A percentile compares a stretch with the other conserved stretches of the same genome.
These are phyloP conservation scores for Tylopilus balloui DNA, from an alignment of 768 basidiomycete genomes.

Conservation along the genomic window DNA sequence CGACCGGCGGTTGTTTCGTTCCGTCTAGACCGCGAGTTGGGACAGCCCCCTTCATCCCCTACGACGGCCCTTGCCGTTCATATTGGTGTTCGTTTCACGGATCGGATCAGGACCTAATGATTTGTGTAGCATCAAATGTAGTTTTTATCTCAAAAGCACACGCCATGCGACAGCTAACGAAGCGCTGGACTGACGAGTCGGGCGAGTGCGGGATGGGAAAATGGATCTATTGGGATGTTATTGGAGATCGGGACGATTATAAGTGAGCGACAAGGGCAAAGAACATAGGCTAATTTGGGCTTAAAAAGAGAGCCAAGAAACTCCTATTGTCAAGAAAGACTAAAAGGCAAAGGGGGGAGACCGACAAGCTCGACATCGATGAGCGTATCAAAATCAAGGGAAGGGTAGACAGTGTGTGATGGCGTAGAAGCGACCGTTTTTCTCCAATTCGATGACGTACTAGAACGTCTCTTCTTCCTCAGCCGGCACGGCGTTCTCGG, in stretches of 20 bases:
- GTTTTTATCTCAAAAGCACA: conserved; percentile 21
- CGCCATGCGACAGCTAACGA: conserved; percentile 1
- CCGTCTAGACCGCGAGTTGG: conserved; percentile 36
- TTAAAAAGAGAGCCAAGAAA: not conserved
- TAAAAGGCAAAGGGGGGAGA: conserved; percentile 5
- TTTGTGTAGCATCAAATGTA: conserved; percentile 27
- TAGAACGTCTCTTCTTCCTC: conserved; percentile 85
- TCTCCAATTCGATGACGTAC: conserved; percentile 14
- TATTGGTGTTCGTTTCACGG: conserved; percentile 4
- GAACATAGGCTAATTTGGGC: conserved; percentile 20
- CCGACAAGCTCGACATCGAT: conserved; percentile 13
- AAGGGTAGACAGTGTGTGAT: conserved; percentile 7
- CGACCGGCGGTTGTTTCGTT: conserved; percentile 39
- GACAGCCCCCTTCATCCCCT: no score
- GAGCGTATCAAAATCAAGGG: conserved; percentile 14
- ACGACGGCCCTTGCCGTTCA: no score
- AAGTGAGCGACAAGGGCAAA: conserved; percentile 17
- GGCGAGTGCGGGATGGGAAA: not conserved
- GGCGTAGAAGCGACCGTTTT: conserved; percentile 6
- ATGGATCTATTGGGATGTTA: conserved; percentile 23
- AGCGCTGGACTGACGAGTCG: conserved; percentile 1
- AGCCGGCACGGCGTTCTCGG: conserved; percentile 49
- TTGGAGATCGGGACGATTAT: conserved; percentile 28
- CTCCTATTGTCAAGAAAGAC: conserved; percentile 9
- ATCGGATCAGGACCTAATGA: conserved; percentile 15